Base-by-base conservation (phyloP, 345 rosid species). In the Gossypium arboreum region DNA sequence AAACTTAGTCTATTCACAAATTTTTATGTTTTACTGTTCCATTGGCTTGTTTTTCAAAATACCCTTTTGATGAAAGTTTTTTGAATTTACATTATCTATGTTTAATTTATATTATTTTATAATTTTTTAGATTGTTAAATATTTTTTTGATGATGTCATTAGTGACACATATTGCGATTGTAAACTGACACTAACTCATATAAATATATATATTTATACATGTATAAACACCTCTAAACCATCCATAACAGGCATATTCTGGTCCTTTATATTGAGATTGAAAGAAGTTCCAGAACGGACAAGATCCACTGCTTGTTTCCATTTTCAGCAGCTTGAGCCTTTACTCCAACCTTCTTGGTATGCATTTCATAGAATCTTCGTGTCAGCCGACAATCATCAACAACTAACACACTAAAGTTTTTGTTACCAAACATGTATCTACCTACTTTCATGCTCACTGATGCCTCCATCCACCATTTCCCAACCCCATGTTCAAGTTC, bases 191-290 rank as follows among this genome's bases (percentile, higher is more conserved):
- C 29, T 27, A 27, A 27, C 29, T 27, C 29, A 27, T 27, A 27
- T 27, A 27, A 25, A 25, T 27, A 27, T 54, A 52, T 52, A 16
- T 52, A 4, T 67, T 1, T 3, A 11, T 3, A 45, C 2, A 7
- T 2, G 12, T 2, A 47, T 9, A 22, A n/a, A 1, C 79, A 84
- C 88, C 86, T 79, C 27, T 16, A 9, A 45, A 3, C 89, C 86
- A 66, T 83, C 73, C 89, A 83, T 80, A 6, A 88, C 25, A 6
- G 88, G 88, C 85, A 86, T 82, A 4, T 85, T 81, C 57, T 75
- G 29, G 47, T 85, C 86, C 79, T 84, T 83, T 12, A 88, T 64
- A 44, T 85, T 82, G 58, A 85, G 75, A n/a, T 83, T 55, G 47
- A 79, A 83, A 18, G 64, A 61, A 34, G 73, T 79, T 0, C 87